Evolutionary conservation across 2,329 filamentous ascomycete genomes (phyloP), one percentile per base, ranked within the genome.

Genomic region (Sclerotinia spermophila): DNA sequence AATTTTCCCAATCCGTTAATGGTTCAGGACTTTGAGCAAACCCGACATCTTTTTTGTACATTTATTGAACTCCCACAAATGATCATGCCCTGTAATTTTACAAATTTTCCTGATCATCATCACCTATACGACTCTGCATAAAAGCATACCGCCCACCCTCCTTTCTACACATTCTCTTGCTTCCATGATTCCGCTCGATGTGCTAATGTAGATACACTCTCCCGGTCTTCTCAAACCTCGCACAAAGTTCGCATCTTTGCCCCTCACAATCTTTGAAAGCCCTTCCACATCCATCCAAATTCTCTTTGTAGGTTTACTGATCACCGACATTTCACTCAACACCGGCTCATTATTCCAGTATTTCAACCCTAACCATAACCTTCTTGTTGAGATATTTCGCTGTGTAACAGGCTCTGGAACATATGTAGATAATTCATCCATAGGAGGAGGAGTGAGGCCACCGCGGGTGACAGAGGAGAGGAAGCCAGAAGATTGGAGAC

Each of bases 321-420:
- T 80, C 81, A 92, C 81, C 69, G 81, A 81, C 82, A 92, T 86
- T 76, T 88, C 85, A 74, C 84, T 86, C 74, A 93, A 80, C 60
- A 92, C 90, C 0, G 90, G 89, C 78, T 89, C 84, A 76, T 89
- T 91, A 72, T 91, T 87, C 85, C 87, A 91, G 81, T 92, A 92
- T 81, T 92, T 93, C 78, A 93, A 78, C 1, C 90, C 90, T 24
- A 93, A 81, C 90, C 90, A 93, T 75, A 93, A 81, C 70, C 90
- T 82, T 74, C 89, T 81, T 64, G 84, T 84, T 2, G 89, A 84
- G 40, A 91, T 83, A 77, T 92, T 92, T 71, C 81, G 81, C 72
- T 84, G 83, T 67, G 86, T 88, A 48, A 87, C 81, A 1, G 84
- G 84, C 75, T 87, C 84, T 6, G 81, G 79, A 5, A 83, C 82